A percentile compares a stretch with the other conserved stretches of the same genome.
phyloP scores from a whole-genome alignment of 768 basidiomycete species.

The Auricularia sp. region DNA sequence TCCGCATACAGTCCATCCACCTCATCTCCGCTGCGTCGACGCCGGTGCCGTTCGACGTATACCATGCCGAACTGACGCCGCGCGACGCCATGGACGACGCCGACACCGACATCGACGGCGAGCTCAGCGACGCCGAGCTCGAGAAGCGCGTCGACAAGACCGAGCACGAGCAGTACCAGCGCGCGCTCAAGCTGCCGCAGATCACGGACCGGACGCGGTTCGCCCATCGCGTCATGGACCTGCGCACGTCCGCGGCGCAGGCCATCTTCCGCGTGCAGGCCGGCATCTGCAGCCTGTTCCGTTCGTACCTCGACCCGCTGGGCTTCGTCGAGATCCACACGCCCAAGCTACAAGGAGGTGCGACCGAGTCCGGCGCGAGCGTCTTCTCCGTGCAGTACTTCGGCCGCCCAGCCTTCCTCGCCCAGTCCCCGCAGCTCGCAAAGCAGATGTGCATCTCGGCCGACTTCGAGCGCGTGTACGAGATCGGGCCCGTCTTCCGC shows the following conservation, averaged over 20 bases:
- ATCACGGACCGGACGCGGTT: slow-evolving; percentile 35
- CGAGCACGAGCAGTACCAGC: slow-evolving; percentile 6
- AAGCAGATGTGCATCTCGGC: slow-evolving; percentile 49
- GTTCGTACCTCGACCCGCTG: slow-evolving; percentile 30
- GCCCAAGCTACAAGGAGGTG: slow-evolving; percentile 43
- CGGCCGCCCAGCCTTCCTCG: slow-evolving; percentile 38
- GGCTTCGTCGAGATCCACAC: slow-evolving; percentile 43
- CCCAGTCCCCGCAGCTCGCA: slow-evolving; percentile 42
- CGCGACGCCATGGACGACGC: not conserved
- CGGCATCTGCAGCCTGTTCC: slow-evolving; percentile 34
- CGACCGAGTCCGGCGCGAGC: slow-evolving; percentile 39
- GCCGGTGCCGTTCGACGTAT: not conserved
- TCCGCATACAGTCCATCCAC: slow-evolving; percentile 23
- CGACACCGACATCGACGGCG: slow-evolving; percentile 15
- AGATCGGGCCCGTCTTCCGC: slow-evolving; percentile 41
- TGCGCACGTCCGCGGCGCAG: slow-evolving; percentile 39
- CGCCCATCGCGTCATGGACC: slow-evolving; percentile 40
- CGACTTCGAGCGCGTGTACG: slow-evolving; percentile 43
- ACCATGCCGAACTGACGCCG: not conserved
- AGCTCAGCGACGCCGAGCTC: slow-evolving; percentile 3
- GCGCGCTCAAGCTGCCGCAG: not conserved
- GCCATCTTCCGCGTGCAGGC: slow-evolving; percentile 40
- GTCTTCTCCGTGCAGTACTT: slow-evolving; percentile 49
- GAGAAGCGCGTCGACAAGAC: not conserved
- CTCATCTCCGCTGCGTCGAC: slow-evolving; percentile 10